A percentile compares a stretch with the other conserved stretches of the same genome.
These are phyloP conservation scores for Lipomyces spencermartinsiae DNA, from an alignment of 805 yeast genomes.

Conservation along the genomic window DNA sequence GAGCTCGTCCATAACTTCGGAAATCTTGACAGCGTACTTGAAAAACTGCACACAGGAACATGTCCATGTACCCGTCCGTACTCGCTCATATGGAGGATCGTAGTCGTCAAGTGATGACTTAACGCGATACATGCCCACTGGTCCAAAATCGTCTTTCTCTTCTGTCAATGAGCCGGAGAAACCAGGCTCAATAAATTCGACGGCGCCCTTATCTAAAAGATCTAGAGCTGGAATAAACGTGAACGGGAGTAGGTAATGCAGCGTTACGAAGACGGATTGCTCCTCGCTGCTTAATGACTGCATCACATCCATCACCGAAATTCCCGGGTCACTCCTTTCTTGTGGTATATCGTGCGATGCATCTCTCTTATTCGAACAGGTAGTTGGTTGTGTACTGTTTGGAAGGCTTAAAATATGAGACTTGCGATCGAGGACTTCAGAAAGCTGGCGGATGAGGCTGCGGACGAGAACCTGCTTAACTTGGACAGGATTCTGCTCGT, in stretches of 20 bases:
- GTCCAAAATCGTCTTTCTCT: not conserved
- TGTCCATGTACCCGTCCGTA: constrained; percentile 24
- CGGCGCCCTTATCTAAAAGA: constrained; percentile 15
- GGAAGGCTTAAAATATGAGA: not conserved
- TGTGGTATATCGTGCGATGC: not conserved
- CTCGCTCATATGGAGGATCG: constrained; percentile 3
- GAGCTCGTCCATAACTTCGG: constrained; percentile 6
- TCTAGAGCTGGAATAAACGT: constrained; percentile 22
- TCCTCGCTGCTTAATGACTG: not conserved
- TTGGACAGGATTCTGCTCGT: constrained; percentile 12
- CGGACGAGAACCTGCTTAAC: constrained; percentile 19
- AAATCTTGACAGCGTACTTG: constrained; percentile 13
- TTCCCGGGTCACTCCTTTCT: not conserved
- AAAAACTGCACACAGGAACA: constrained; percentile 21
- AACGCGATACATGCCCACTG: not conserved
- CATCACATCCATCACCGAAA: not conserved
- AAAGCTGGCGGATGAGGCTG: constrained; percentile 16
- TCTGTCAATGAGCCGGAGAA: not conserved
- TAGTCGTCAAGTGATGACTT: not conserved
- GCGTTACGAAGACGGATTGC: constrained; percentile 13
- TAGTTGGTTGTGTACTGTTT: not conserved
- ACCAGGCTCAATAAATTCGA: constrained; percentile 12
- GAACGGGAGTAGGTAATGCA: constrained; percentile 23
- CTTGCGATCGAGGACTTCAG: not conserved
- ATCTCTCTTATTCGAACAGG: not conserved